Evolutionary conservation across 2,329 filamentous ascomycete species (phyloP), one percentile per base, ranked within the genome.

Genomic region (Fusarium abutilonis): DNA sequence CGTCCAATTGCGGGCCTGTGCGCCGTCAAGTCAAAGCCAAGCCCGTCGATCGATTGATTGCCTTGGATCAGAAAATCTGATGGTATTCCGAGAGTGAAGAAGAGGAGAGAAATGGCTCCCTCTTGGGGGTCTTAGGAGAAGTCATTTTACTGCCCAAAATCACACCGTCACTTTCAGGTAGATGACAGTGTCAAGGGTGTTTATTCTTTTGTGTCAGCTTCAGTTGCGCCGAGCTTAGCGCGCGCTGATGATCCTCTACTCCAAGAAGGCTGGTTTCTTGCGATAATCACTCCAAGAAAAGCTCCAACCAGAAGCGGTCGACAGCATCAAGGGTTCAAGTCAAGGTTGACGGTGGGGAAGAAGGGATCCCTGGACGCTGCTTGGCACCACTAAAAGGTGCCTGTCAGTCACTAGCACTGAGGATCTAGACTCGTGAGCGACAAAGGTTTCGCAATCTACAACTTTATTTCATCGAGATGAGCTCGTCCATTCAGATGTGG

Each of bases 361-460:
- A 50, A 51, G 45, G 36, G 48, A 44, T 46, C 51, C 43, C n/a
- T 41, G 35, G 10, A 21, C 23, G 13, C 10, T 34, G 39, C 53
- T 63, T 59, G 53, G 52, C 52, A 52, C 61, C 61, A 64, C 57
- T 64, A 47, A 38, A 26, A 62, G 38, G 45, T 36, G 62, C 61
- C 51, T 63, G 61, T 51, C 52, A 51, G 23, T 58, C 41, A 17
- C 40, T 53, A 51, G 41, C 15, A 31, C 23, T 39, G 52, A 26
- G 40, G 61, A 65, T 64, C 61, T 34, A 61, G 56, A 48, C 50
- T 61, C 17, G 9, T 46, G 39, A 38, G 15, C 39, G 21, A 36
- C 38, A 3, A 19, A 39, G 38, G 38, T 36, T 26, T 32, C 21
- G n/a, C 38, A 9, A 9, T 9, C 23, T 26, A 26, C 23, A 26